A percentile compares a stretch with the other conserved stretches of the same genome.
These are phyloP conservation scores for Solanum medicagineum DNA, from an alignment of 257 asterid species.

Conservation along the genomic window DNA sequence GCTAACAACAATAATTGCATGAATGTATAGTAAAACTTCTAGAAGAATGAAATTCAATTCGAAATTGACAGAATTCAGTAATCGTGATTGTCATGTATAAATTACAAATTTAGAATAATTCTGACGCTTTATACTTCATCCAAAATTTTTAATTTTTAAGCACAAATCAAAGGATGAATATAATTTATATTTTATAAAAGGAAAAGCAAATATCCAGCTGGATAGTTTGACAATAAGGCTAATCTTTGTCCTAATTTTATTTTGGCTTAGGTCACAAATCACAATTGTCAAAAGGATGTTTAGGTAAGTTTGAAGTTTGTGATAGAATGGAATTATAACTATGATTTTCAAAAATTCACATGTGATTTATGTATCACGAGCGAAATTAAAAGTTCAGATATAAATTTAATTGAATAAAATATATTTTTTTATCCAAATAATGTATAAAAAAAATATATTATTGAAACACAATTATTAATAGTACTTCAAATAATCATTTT, in stretches of 20 bases:
- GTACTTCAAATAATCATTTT: not conserved
- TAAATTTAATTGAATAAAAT: accelerated
- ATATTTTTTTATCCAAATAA: not conserved
- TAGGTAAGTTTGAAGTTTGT: not conserved
- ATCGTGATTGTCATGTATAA: not conserved
- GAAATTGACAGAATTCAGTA: not conserved
- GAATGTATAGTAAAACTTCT: not conserved
- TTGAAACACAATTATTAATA: not conserved
- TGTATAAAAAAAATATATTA: no score
- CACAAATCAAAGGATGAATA: not conserved
- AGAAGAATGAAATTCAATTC: not conserved
- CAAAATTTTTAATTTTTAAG: not conserved
- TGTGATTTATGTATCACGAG: not conserved
- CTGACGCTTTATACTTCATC: accelerated
- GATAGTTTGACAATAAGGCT: not conserved
- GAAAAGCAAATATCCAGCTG: not conserved
- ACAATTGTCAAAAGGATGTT: not conserved
- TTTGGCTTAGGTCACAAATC: not conserved
- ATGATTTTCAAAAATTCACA: not conserved
- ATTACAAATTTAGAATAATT: not conserved
- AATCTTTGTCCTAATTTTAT: not conserved
- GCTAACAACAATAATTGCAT: not conserved
- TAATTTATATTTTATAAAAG: not conserved
- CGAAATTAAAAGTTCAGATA: not conserved
- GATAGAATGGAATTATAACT: not conserved